Conservation (phyloP, 257 asterid genomes). For the Solanum bukasovii region DNA sequence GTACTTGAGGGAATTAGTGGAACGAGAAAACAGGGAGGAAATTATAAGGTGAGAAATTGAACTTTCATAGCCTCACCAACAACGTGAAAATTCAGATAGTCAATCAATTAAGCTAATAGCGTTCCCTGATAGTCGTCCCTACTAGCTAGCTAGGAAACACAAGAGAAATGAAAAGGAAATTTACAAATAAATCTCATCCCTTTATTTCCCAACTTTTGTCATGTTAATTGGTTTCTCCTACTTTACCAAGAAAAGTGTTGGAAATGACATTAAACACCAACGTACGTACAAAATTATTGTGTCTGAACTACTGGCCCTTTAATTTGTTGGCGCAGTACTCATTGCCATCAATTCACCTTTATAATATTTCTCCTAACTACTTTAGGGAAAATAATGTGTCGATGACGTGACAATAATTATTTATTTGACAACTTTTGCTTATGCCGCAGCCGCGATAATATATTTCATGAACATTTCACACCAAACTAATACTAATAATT, state of each 20-base stretch:
- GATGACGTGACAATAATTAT: not conserved
- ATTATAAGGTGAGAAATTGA: too few species aligned
- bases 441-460: not conserved
- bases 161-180: not conserved
- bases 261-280: not conserved
- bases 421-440: not conserved
- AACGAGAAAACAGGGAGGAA: too few species aligned
- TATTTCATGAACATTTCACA: not conserved
- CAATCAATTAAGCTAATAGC: not conserved
- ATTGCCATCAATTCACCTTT: not conserved
- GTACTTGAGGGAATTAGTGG: not conserved
- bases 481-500: not conserved
- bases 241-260: not conserved
- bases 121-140: not conserved
- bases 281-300: not conserved
- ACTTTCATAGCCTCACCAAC: too few species aligned
- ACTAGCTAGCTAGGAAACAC: not conserved
- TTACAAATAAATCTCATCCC: not conserved
- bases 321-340: too few species aligned
- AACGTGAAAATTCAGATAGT: too few species aligned
- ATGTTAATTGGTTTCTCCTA: not conserved
- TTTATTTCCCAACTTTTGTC: not conserved
- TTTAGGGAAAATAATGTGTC: not conserved
- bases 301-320: not conserved
- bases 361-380: not conserved